Evolutionary conservation across 2,329 filamentous ascomycete species (phyloP).

Genomic region (Epichloe hybrida): DNA sequence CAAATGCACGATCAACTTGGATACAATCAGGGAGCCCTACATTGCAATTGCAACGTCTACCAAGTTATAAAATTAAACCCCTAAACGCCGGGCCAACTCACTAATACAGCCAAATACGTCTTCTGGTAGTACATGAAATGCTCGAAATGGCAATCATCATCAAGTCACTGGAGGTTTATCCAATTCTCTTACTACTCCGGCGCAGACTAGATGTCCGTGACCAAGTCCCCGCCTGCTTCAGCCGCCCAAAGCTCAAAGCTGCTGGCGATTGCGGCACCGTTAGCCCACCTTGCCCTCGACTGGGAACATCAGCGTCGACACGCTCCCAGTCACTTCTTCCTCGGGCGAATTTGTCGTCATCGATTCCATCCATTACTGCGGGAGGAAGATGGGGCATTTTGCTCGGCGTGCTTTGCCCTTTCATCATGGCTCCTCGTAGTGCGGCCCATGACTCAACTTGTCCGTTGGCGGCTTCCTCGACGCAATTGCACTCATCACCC

Average conservation of each 20-base stretch:
- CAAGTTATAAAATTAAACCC: not conserved
- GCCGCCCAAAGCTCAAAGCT: constrained; percentile 34
- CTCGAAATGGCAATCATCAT: not conserved
- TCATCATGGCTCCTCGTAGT: constrained; percentile 23
- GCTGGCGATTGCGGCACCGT: constrained; percentile 19
- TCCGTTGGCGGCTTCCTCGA: constrained; percentile 40
- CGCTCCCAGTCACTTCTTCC: constrained; percentile 15
- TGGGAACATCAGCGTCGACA: constrained; percentile 12
- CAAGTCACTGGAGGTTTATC: not conserved
- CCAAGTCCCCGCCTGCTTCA: constrained; percentile 35
- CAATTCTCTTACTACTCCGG: constrained; percentile 16
- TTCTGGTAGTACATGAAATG: not conserved
- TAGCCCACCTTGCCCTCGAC: constrained; percentile 10
- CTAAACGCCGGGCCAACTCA: not conserved
- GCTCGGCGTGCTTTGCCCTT: constrained; percentile 10
- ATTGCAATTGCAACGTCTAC: not conserved
- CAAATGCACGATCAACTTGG: too few species aligned
- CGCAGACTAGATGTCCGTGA: constrained; percentile 29
- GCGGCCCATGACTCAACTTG: constrained; percentile 49
- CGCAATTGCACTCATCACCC: constrained; percentile 51
- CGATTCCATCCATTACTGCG: constrained; percentile 15
- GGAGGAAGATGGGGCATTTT: constrained; percentile 15
- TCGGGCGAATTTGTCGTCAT: constrained; percentile 14
- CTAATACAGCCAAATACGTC: not conserved
- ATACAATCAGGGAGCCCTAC: too few species aligned